Conservation (phyloP, 805 yeast species). For the Candida railenensis region DNA sequence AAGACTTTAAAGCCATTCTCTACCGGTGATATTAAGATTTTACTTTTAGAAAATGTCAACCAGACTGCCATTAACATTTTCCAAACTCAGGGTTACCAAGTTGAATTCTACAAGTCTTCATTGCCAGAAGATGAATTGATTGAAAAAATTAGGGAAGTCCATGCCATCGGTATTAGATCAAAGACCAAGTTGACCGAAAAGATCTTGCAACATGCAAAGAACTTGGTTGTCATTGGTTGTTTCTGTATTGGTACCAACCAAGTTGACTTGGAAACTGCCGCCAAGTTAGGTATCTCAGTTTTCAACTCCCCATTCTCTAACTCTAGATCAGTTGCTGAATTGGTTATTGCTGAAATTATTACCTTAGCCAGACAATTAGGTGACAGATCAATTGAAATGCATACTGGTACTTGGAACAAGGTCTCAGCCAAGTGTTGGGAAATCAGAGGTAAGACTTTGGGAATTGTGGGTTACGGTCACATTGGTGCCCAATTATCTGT, state of each 20-base stretch:
- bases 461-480: conserved; percentile 97
- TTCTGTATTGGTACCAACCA: conserved; percentile 99
- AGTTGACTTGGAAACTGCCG: conserved; percentile 90
- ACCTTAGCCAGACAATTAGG: conserved; percentile 94
- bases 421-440: conserved; percentile 96
- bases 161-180: conserved; percentile 97
- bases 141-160: conserved; percentile 89
- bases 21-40: conserved; percentile 90
- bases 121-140: conserved; percentile 90
- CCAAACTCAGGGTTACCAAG: conserved; percentile 91
- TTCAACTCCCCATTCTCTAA: conserved; percentile 98
- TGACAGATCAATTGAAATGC: conserved; percentile 94
- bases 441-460: conserved; percentile 96
- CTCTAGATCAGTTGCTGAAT: conserved; percentile 97
- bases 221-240: conserved; percentile 90
- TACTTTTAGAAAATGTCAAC: conserved; percentile 90
- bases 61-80: conserved; percentile 87
- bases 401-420: conserved; percentile 97
- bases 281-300: conserved; percentile 89
- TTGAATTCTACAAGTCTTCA: conserved; percentile 87
- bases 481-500: conserved; percentile 97
- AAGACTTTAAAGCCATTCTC: conserved; percentile 91
- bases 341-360: conserved; percentile 93
- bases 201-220: conserved; percentile 80
- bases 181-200: conserved; percentile 85